A percentile compares a stretch with the other conserved stretches of the same genome.
These are phyloP conservation scores for Auriscalpium microsporum DNA, from an alignment of 768 basidiomycete genomes.

Conservation along the genomic window DNA sequence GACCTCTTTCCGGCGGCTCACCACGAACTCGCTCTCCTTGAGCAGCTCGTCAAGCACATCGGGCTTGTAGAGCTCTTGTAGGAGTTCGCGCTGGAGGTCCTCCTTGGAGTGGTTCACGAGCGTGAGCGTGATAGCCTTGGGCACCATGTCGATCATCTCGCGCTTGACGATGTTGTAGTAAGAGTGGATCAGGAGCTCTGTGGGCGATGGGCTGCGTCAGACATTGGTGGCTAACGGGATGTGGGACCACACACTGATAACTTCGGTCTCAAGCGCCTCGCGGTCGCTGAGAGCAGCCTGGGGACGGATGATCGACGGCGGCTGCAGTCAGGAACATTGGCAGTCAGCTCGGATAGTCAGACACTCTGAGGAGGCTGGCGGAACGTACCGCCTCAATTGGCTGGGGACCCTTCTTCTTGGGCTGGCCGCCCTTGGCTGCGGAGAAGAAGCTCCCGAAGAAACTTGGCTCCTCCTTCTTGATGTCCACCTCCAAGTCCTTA, in stretches of 20 bases:
- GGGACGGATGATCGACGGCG: constrained; percentile 82
- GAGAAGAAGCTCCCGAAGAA: constrained; percentile 97
- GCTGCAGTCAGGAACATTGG: constrained; percentile 42
- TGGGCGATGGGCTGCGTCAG: background rate
- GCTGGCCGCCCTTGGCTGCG: constrained; percentile 41
- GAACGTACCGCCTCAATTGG: constrained; percentile 47
- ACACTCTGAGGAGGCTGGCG: background rate
- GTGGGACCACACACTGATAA: constrained; percentile 76
- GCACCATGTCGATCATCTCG: constrained; percentile 99
- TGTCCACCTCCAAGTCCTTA: constrained; percentile 87
- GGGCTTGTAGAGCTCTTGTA: constrained; percentile 95
- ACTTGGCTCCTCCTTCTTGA: constrained; percentile 80
- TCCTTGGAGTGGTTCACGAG: constrained; percentile 93
- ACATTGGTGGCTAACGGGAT: background rate
- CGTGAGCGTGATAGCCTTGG: constrained; percentile 88
- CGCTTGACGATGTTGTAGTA: constrained; percentile 99
- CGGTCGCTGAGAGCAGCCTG: constrained; percentile 87
- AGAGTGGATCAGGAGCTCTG: constrained; percentile 91
- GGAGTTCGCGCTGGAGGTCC: constrained; percentile 84
- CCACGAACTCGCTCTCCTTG: constrained; percentile 89
- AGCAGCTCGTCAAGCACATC: constrained; percentile 92
- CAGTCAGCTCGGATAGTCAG: constrained; percentile 12
- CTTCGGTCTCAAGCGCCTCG: constrained; percentile 97
- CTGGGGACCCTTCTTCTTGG: constrained; percentile 50
- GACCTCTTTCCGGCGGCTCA: constrained; percentile 88